Evolutionary conservation across 1,284 basidiomycete genomes (phyloP), one percentile per base, ranked within the genome.

Genomic region (Coniferiporia weirii): DNA sequence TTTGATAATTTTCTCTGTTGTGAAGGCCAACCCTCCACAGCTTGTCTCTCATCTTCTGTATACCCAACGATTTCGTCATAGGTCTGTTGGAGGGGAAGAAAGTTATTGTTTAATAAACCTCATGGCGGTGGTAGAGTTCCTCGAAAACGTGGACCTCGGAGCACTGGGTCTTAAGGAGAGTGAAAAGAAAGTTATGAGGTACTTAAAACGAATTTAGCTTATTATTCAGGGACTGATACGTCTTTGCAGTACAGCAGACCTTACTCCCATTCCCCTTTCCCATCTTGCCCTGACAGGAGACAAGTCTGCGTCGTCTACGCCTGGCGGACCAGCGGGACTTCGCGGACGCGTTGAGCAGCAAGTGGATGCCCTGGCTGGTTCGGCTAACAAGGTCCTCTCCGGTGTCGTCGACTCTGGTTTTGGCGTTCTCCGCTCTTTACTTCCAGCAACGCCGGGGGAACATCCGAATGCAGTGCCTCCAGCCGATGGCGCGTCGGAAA

Each of bases 31-130:
- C 68, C 95, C 95, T 0, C 77, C 85, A 0, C 85, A 83, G 61
- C 79, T 95, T 0, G 89, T 92, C 3, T 95, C 92, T 0, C 90
- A 96, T 66, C 79, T 98, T 4, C 75, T 93, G 17, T 98, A 85
- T 69, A 88, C 88, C 0, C 92, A 96, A 65, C 83, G 95, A 19
- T 98, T 93, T 73, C 78, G 93, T 27, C 81, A 83, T 64, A 84
- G 88, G 55, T 77, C 82, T 3, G 77, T 89, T 48, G 75, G 86
- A 3, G 93, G 93, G 0, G 93, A 97, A 68, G 90, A 92, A 64
- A 86, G 84, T 56, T 98, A 95, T 69, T 97, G 94, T 64, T 79
- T 96, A 34, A 91, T 97, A 69, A 98, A 97, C 71, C 77, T 96
- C 35, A 86, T 95, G 74, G 95, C 95, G 5, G 94, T 95, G 1